Evolutionary conservation across 1,139 yeast species (phyloP), one percentile per base, ranked within the genome.

Genomic region (Taphrina wiesneri): DNA sequence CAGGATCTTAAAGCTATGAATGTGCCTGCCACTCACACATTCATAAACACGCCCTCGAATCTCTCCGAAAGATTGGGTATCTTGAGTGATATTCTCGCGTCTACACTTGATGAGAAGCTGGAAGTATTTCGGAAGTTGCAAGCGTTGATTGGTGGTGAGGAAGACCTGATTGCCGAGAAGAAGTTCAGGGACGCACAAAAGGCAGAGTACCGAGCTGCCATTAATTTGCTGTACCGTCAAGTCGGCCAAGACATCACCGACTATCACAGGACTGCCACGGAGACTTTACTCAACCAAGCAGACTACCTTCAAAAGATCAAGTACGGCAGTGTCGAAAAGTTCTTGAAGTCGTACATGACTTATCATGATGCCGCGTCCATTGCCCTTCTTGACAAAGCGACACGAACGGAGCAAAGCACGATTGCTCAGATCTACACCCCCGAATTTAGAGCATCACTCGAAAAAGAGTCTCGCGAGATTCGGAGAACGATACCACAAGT

Each of bases 271-370:
- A 32, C 26, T 6, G 59, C 36, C 34, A 25, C 49, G 13, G 47
- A 39, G 15, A 39, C 59, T 3, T n/a, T 54, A 23, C 19, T 21
- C 11, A 21, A 54, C 17, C 59, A 54, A 15, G n/a, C 49, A 11
- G 21, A 54, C 19, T 39, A 54, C 19, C 49, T 54, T 5, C 45
- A 54, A 25, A 36, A 23, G 9, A 21, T 54, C 47, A 54, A 54
- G 59, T 43, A 54, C 49, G 59, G 59, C 9, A 23, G 47, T 54
- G 49, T 54, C 32, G 59, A 54, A n/a, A 19, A 26, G 15, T 54
- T 54, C 36, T 13, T 39, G 28, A 19, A 41, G 21, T 9, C 59
- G 13, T 54, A 39, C 26, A 9, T 54, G 46, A 41, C 46, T 4
- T 54, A 39, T 17, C 59, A 54, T 25, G 59, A 54, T n/a, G 59